These are phyloP conservation scores for Przewalskia tangutica DNA, from an alignment of 257 asterid genomes.

Conservation along the genomic window DNA sequence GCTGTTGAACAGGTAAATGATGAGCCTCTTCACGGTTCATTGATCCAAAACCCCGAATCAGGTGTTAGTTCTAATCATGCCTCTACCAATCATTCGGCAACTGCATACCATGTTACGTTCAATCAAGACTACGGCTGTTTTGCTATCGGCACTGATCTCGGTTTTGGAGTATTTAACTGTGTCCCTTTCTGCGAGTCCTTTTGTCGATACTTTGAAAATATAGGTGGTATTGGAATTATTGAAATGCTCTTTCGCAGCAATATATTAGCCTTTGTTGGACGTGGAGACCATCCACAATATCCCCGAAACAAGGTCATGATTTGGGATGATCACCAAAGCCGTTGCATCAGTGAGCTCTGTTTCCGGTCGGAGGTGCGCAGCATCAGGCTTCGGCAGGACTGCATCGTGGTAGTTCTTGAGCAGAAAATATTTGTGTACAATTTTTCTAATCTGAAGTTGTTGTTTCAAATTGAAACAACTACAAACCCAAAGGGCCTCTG, in stretches of 20 bases:
- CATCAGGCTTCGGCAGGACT: conserved; percentile 59
- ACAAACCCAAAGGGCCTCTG: conserved; percentile 78
- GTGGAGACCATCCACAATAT: conserved; percentile 68
- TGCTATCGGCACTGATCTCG: conserved; percentile 63
- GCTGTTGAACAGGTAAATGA: neutral
- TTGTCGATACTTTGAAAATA: conserved; percentile 60
- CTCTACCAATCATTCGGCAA: neutral
- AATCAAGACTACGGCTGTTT: conserved; percentile 84
- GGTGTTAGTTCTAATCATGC: neutral
- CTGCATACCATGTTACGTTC: conserved; percentile 32
- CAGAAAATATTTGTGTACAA: conserved; percentile 73
- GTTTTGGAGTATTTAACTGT: conserved; percentile 72
- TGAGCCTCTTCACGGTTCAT: neutral
- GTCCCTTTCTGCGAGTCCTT: conserved; percentile 74
- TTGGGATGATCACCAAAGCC: conserved; percentile 73
- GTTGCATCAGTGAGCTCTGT: conserved; percentile 74
- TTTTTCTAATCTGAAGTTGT: conserved; percentile 64
- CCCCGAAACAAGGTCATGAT: conserved; percentile 82
- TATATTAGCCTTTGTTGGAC: conserved; percentile 68
- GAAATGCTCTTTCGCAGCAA: conserved; percentile 86
- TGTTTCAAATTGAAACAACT: conserved; percentile 78
- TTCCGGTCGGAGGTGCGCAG: conserved; percentile 80
- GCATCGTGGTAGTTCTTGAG: conserved; percentile 58
- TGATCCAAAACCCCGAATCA: neutral
- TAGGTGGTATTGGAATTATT: conserved; percentile 68